Evolutionary conservation across 1,284 basidiomycete species (phyloP).

Genomic region (Irpex sp.): DNA sequence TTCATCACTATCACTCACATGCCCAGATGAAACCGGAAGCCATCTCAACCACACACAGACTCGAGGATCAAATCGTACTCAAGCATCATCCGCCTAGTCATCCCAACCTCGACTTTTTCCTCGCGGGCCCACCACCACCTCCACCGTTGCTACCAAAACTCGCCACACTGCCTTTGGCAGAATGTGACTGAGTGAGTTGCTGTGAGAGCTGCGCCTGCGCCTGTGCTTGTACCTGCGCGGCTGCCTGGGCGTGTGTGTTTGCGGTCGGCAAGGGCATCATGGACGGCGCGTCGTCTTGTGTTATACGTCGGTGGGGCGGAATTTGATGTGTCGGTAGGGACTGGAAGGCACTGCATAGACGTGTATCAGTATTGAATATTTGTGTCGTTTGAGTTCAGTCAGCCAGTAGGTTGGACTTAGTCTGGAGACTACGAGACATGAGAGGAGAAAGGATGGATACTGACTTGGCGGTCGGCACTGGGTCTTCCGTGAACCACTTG

Average conservation of each 20-base stretch:
- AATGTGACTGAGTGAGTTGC: constrained; percentile 27
- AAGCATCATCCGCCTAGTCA: constrained; percentile 10
- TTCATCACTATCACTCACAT: neutral
- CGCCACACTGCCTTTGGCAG: constrained; percentile 32
- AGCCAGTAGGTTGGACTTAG: neutral
- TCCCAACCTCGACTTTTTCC: constrained; percentile 41
- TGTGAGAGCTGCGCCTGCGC: constrained; percentile 33
- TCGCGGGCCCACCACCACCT: constrained; percentile 31
- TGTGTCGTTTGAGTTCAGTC: neutral
- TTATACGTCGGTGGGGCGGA: constrained; percentile 71
- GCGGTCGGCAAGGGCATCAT: constrained; percentile 61
- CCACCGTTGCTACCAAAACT: constrained; percentile 48
- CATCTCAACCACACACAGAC: neutral
- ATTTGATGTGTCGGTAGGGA: constrained; percentile 51
- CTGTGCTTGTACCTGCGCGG: constrained; percentile 22
- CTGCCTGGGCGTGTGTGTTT: constrained; percentile 12
- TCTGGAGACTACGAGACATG: neutral
- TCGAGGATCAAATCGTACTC: neutral
- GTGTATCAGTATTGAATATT: neutral
- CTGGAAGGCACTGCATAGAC: constrained; percentile 53
- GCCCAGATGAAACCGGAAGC: neutral
- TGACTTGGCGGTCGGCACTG: constrained; percentile 70
- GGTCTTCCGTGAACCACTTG: constrained; percentile 78
- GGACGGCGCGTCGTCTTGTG: constrained; percentile 75
- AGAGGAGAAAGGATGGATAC: constrained; percentile 20